Conservation (phyloP, 2,329 filamentous ascomycete genomes). For the Metarhizium anisopliae region DNA sequence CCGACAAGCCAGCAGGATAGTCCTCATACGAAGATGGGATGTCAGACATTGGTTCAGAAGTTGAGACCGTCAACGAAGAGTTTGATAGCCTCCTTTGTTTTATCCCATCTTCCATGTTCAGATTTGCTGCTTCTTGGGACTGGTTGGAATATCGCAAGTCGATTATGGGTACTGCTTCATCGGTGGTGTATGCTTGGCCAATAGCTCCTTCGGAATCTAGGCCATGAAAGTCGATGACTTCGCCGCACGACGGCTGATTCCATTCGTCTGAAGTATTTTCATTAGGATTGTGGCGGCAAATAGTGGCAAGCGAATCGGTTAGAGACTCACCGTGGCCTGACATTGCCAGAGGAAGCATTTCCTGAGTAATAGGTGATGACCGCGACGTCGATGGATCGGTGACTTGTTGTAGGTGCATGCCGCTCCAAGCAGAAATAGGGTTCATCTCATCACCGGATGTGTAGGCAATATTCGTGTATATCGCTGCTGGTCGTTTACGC, state of each 20-base stretch:
- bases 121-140: slow-evolving; percentile 38
- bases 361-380: slow-evolving; percentile 10
- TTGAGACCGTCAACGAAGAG: slow-evolving; percentile 67
- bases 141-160: slow-evolving; percentile 45
- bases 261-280: slow-evolving; percentile 22
- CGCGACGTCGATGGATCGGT: background rate
- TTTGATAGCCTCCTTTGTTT: slow-evolving; percentile 58
- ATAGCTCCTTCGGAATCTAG: slow-evolving; percentile 51
- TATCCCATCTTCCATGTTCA: slow-evolving; percentile 42
- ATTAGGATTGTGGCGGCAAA: background rate
- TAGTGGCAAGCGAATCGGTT: background rate
- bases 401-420: background rate
- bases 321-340: slow-evolving; percentile 5
- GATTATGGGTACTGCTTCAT: slow-evolving; percentile 54
- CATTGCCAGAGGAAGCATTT: slow-evolving; percentile 4
- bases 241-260: slow-evolving; percentile 48
- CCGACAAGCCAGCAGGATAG: slow-evolving; percentile 55
- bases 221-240: slow-evolving; percentile 44
- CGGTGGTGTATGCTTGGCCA: slow-evolving; percentile 52
- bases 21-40: slow-evolving; percentile 65
- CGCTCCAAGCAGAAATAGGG: slow-evolving; percentile 8
- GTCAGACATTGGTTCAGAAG: slow-evolving; percentile 54
- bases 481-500: slow-evolving; percentile 7
- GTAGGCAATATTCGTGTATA: slow-evolving; percentile 9
- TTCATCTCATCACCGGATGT: slow-evolving; percentile 5